phyloP scores from a whole-genome alignment of 805 yeast genomes.

The Schwanniomyces yamadae region DNA sequence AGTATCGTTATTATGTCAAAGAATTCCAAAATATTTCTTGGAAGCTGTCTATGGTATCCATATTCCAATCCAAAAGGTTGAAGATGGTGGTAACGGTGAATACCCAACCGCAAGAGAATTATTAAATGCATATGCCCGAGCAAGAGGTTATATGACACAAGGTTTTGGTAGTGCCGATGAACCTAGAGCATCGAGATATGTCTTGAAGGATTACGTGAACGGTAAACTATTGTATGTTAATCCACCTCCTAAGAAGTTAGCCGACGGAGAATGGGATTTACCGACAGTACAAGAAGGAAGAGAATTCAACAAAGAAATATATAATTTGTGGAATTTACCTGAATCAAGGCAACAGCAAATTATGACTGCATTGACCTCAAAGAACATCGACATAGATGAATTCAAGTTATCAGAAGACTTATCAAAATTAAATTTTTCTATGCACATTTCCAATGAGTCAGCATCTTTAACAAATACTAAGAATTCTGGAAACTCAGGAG shows the following conservation, averaged over 20 bases:
- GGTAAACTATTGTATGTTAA: conserved; percentile 82
- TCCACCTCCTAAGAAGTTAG: conserved; percentile 76
- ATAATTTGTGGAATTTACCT: conserved; percentile 63
- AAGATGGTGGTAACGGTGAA: conserved; percentile 84
- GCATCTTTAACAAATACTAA: conserved; percentile 17
- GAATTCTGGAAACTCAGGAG: conserved; percentile 23
- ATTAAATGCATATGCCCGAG: conserved; percentile 88
- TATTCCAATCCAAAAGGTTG: conserved; percentile 68
- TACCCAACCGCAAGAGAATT: conserved; percentile 87
- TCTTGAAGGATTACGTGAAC: conserved; percentile 90
- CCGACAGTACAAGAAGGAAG: conserved; percentile 39
- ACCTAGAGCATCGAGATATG: conserved; percentile 87
- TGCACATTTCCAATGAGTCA: conserved; percentile 55
- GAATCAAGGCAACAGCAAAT: conserved; percentile 74
- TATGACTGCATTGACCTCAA: conserved; percentile 57
- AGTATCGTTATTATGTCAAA: conserved; percentile 73
- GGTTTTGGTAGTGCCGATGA: conserved; percentile 97
- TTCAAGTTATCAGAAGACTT: conserved; percentile 71
- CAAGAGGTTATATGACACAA: conserved; percentile 96
- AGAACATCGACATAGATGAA: conserved; percentile 48
- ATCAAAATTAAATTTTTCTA: conserved; percentile 71
- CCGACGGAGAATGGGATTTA: conserved; percentile 59
- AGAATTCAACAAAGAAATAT: conserved; percentile 72
- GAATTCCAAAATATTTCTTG: conserved; percentile 83
- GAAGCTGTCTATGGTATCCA: conserved; percentile 95